Evolutionary conservation across 148 eudicot genomes (phyloP), one percentile per base, ranked within the genome.

Genomic region (Cornus kousa): DNA sequence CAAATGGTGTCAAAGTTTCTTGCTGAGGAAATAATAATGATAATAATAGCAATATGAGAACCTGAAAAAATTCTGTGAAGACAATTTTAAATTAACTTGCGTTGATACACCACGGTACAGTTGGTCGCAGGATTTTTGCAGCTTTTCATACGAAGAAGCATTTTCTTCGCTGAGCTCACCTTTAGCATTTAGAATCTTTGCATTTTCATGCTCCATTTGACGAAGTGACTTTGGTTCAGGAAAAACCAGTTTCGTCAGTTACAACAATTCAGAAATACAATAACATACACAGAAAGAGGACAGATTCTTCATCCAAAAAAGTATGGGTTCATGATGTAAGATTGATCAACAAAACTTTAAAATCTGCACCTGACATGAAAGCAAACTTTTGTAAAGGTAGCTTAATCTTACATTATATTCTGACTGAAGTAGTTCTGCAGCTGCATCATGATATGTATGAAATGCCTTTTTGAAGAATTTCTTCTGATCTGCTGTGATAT

Each of bases 101-200:
- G 91, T 90, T 53, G 95, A 90, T 77, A 96, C 89, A 74, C 99
- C 99, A 37, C 99, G 93, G 74, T 88, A 88, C 35, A 96, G 85
- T 72, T 89, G 90, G 81, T 96, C 99, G 83, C 88, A 96, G 74
- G 99, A 93, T 82, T 96, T 96, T 71, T 98, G 88, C 88, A 93
- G 86, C 86, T 92, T 96, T 86, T 96, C 99, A 87, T 96, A 96
- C 43, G 92, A 82, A 79, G 94, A 74, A 35, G 94, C 94, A 85
- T 84, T 93, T 70, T 96, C 99, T 77, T 96, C 99, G 83, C 90
- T 93, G 72, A 96, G 86, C 87, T 96, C 99, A 57, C 99, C 99
- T 83, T 92, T 96, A 19, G 99, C 93, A 83, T 92, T 92, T 79
- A 93, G 73, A 43, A 92, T 92, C 86, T 93, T 96, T 16, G 94